phyloP scores from a whole-genome alignment of 139 green algal genomes.

The Closterium sp. region DNA sequence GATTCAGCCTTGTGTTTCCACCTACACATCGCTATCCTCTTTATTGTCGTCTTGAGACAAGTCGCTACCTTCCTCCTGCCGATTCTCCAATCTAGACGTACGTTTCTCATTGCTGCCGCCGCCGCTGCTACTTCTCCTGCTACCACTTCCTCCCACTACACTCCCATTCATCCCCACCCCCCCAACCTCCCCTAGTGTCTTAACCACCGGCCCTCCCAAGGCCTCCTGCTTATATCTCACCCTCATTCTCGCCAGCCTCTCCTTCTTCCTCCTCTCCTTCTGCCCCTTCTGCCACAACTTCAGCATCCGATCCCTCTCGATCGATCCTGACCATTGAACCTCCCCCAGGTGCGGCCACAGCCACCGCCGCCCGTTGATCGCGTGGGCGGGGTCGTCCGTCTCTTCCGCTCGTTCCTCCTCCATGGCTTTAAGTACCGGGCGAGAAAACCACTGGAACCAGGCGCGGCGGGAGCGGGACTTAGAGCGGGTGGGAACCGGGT shows the following conservation, averaged over 20 bases:
- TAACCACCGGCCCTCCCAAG: background rate
- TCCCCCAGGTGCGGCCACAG: conserved; percentile 34
- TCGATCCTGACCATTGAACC: conserved; percentile 16
- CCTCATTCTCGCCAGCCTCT: background rate
- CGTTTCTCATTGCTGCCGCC: background rate
- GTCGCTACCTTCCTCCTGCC: background rate
- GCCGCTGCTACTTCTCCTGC: background rate
- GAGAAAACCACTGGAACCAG: conserved; percentile 28
- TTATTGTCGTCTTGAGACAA: background rate
- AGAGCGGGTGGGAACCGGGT: background rate
- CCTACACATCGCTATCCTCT: background rate
- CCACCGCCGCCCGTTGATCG: conserved; percentile 1
- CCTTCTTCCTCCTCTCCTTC: background rate
- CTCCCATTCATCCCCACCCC: background rate
- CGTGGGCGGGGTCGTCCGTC: conserved; percentile 10
- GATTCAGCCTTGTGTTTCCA: too few species aligned
- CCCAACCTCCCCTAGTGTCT: background rate
- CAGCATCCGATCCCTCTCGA: background rate
- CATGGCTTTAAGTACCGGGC: conserved; percentile 23
- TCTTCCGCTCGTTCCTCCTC: conserved; percentile 31
- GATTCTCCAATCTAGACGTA: background rate
- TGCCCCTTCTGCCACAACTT: background rate
- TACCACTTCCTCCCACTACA: background rate
- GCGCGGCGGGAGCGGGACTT: background rate
- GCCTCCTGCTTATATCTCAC: background rate